Base-by-base conservation (phyloP, 2,329 filamentous ascomycete species). In the Apiospora sp. region DNA sequence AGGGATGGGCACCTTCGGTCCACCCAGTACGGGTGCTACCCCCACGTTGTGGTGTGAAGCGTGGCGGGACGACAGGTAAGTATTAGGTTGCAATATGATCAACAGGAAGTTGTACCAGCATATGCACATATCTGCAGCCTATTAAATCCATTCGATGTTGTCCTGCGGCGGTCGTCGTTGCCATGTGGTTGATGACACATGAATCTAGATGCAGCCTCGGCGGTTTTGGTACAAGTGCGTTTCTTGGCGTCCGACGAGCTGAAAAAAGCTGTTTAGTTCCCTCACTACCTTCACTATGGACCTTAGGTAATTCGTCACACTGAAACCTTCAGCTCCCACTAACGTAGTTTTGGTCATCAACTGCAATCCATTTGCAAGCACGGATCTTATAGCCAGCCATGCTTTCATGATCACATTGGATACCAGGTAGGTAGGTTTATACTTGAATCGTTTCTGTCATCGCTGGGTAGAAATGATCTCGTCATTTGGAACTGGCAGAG, bases 181-280 rank as follows among this genome's bases (percentile, higher is more conserved):
- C 58, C 58, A 64, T 64, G 58, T 64, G 58, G 58, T 64, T 37
- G 58, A 64, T 41, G 58, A 4, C 34, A 41, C 34, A 41, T 64
- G 58, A 14, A 19, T 41, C 34, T 12, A 37, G 58, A 64, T 64
- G 58, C 58, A 41, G 58, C 58, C 30, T n/a, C 58, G 22, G 54
- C 58, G 30, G 10, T 22, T 22, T 41, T 41, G n/a, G 58, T 64
- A 34, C 58, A 64, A n/a, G 58, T 41, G 58, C 22, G 34, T 4
- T 51, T 27, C 22, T 64, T 64, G 58, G 34, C 58, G 19, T 22
- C 34, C 19, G 16, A 22, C 30, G 30, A 37, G 30, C 30, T 34
- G 54, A 37, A 61, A 61, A 61, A 37, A 16, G 30, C 1, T 34
- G 51, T 13, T 34, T 58, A 34, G 54, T 22, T 61, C 34, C 16